Conservation (phyloP, 1,139 yeast genomes). For the Diutina scorzettiae region DNA sequence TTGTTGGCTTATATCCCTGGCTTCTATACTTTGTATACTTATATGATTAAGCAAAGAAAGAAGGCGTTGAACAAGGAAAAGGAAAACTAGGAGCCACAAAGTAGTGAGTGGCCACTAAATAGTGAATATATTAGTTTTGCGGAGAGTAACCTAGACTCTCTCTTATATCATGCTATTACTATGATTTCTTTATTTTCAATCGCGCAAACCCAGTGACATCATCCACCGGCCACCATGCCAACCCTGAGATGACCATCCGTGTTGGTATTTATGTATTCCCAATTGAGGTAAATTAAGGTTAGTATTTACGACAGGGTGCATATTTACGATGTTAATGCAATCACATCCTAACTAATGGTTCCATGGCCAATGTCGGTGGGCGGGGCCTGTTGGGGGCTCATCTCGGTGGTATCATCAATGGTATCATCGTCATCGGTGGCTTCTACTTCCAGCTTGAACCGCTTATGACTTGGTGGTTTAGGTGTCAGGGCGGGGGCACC, state of each 20-base stretch:
- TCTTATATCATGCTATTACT: background rate
- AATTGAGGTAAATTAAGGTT: too few relatives aligned
- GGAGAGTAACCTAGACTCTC: too few relatives aligned
- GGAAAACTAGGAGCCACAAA: background rate
- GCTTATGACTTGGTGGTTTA: background rate
- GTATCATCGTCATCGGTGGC: constrained; percentile 4
- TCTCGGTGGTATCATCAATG: constrained; percentile 5
- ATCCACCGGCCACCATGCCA: background rate
- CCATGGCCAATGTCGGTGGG: constrained; percentile 1
- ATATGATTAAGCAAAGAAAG: constrained; percentile 82
- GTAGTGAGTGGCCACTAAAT: too few relatives aligned
- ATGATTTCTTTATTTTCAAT: background rate
- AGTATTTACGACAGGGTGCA: too few relatives aligned
- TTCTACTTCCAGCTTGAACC: constrained; percentile 4
- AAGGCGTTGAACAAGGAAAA: constrained; percentile 36
- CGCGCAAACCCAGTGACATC: background rate
- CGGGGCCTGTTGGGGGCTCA: constrained; percentile 4
- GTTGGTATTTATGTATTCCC: too few relatives aligned
- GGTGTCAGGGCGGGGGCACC: background rate
- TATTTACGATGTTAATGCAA: too few relatives aligned
- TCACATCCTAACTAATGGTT: background rate
- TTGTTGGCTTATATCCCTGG: constrained; percentile 76
- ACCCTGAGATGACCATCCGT: too few relatives aligned
- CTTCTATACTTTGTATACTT: constrained; percentile 69
- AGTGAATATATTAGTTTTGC: too few relatives aligned